Evolutionary conservation across 2,329 filamentous ascomycete genomes (phyloP).

Genomic region (Thyridium curvatum): DNA sequence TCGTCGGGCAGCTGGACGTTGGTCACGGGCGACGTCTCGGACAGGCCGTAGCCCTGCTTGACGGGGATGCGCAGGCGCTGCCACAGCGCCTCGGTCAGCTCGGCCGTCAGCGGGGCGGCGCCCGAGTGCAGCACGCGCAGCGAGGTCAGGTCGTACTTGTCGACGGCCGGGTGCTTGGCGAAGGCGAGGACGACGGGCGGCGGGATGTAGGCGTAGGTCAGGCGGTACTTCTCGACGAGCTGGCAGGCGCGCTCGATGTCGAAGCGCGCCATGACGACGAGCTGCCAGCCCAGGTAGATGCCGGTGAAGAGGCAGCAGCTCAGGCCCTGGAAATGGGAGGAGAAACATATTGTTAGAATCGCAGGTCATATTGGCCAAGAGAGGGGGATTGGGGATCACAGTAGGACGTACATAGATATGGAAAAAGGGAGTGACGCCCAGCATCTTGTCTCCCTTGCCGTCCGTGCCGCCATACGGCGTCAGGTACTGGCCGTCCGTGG

Average conservation of each 20-base stretch:
- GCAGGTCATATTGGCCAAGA: not conserved
- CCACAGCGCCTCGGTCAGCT: slow-evolving; percentile 73
- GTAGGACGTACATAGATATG: slow-evolving; percentile 70
- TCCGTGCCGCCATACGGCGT: slow-evolving; percentile 50
- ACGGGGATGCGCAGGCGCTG: slow-evolving; percentile 68
- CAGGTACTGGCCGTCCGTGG: slow-evolving; percentile 49
- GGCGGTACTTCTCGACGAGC: slow-evolving; percentile 65
- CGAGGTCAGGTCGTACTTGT: slow-evolving; percentile 73
- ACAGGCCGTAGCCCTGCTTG: slow-evolving; percentile 90
- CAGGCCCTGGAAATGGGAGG: slow-evolving; percentile 55
- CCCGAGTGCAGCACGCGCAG: slow-evolving; percentile 82
- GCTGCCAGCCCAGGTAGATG: slow-evolving; percentile 57
- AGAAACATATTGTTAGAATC: slow-evolving; percentile 1
- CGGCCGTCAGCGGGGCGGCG: slow-evolving; percentile 75
- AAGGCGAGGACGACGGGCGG: slow-evolving; percentile 79
- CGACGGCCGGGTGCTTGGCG: slow-evolving; percentile 70
- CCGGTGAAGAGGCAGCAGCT: slow-evolving; percentile 66
- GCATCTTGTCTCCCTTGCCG: slow-evolving; percentile 62
- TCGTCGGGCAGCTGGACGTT: slow-evolving; percentile 68
- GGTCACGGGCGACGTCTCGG: slow-evolving; percentile 77
- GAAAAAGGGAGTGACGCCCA: slow-evolving; percentile 83
- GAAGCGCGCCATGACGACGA: slow-evolving; percentile 72
- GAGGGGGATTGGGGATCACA: not conserved
- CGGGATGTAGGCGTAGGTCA: slow-evolving; percentile 77
- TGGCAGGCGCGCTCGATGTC: slow-evolving; percentile 74